These are phyloP conservation scores for Begonia peltatifolia DNA, from an alignment of 306 rosid genomes.

Conservation along the genomic window DNA sequence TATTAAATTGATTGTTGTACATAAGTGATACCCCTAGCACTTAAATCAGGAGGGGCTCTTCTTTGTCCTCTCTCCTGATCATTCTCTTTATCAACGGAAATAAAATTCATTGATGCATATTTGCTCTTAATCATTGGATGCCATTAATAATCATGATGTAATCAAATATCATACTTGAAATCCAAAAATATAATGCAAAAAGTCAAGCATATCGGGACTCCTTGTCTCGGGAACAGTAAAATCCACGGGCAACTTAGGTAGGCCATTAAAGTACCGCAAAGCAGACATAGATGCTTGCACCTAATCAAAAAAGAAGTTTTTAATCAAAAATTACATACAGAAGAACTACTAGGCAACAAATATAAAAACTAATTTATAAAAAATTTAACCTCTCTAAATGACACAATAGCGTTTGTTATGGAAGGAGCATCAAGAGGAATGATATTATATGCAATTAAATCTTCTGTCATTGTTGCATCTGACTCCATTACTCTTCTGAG, in stretches of 20 bases:
- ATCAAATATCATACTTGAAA: slow-evolving; percentile 53
- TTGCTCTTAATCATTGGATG: no score
- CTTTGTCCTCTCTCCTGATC: no score
- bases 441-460: slow-evolving; percentile 77
- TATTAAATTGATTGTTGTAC: no score
- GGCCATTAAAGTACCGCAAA: slow-evolving; percentile 43
- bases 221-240: slow-evolving; percentile 42
- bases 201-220: slow-evolving; percentile 58
- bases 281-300: slow-evolving; percentile 81
- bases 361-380: slow-evolving; percentile 3
- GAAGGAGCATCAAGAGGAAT: slow-evolving; percentile 75
- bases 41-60: no score
- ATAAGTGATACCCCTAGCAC: no score
- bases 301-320: slow-evolving; percentile 20
- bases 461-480: slow-evolving; percentile 85
- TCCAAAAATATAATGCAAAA: slow-evolving; percentile 72
- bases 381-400: slow-evolving; percentile 52
- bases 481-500: slow-evolving; percentile 63
- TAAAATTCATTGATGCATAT: no score
- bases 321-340: neutral
- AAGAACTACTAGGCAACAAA: neutral
- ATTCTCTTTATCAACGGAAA: no score
- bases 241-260: slow-evolving; percentile 63
- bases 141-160: no score
- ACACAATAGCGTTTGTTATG: slow-evolving; percentile 48